These are phyloP conservation scores for Cadophora malorum DNA, from an alignment of 2,329 filamentous ascomycete genomes.

Conservation along the genomic window DNA sequence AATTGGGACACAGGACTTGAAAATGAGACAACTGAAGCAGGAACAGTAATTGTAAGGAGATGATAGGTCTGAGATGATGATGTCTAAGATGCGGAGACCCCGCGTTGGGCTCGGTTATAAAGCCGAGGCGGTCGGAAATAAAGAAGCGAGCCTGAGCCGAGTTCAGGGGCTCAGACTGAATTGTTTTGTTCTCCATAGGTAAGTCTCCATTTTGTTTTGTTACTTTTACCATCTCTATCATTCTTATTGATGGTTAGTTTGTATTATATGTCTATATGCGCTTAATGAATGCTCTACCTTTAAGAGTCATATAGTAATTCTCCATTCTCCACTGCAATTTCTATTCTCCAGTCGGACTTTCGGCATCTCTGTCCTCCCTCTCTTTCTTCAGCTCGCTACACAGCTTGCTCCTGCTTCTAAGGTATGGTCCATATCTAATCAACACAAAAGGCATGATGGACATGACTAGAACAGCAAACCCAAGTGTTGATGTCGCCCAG, in stretches of 20 bases:
- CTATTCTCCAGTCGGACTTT: neutral
- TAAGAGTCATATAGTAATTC: no score
- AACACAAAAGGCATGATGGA: neutral
- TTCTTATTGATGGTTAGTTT: neutral
- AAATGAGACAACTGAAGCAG: neutral
- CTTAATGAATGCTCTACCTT: neutral
- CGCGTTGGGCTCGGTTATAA: constrained; percentile 11
- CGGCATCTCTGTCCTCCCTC: neutral
- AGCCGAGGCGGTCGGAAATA: constrained; percentile 16
- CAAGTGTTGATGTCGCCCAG: constrained; percentile 16
- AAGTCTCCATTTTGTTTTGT: neutral
- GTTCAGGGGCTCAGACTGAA: neutral
- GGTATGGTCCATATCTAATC: neutral
- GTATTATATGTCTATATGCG: neutral
- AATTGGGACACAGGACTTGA: neutral
- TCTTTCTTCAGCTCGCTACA: constrained; percentile 11
- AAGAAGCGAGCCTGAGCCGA: constrained; percentile 13
- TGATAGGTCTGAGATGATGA: constrained; percentile 12
- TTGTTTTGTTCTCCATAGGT: neutral
- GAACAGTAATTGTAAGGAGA: neutral
- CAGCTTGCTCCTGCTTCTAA: neutral
- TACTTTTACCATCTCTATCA: neutral
- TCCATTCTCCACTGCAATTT: neutral
- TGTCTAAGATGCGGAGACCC: constrained; percentile 1
- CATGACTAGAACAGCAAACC: neutral